Evolutionary conservation across 2,329 filamentous ascomycete genomes (phyloP).

Genomic region (Metarhizium rileyi): DNA sequence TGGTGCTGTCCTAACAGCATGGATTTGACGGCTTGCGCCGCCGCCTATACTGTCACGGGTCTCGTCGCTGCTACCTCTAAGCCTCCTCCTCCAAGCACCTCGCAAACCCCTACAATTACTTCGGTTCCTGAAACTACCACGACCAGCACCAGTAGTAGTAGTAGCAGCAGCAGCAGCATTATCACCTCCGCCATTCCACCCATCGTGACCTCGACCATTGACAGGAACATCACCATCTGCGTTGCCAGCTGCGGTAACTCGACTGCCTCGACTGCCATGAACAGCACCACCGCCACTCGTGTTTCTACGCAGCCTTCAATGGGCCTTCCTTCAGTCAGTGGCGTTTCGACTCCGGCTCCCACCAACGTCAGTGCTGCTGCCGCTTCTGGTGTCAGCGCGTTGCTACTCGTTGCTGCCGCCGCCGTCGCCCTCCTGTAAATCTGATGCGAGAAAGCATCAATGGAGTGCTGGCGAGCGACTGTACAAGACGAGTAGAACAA

Average conservation of each 20-base stretch:
- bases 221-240: slow-evolving; percentile 18
- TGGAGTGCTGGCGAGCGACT: neutral
- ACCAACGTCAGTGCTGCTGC: slow-evolving; percentile 20
- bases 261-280: slow-evolving; percentile 21
- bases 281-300: slow-evolving; percentile 21
- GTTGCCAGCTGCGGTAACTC: slow-evolving; percentile 17
- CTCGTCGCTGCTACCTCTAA: slow-evolving; percentile 28
- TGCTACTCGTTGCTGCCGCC: slow-evolving; percentile 26
- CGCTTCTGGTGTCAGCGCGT: slow-evolving; percentile 23
- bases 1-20: slow-evolving; percentile 52
- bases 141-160: slow-evolving; percentile 6
- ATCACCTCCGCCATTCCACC: too few species aligned
- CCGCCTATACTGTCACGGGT: slow-evolving; percentile 38
- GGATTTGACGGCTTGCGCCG: slow-evolving; percentile 44
- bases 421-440: slow-evolving; percentile 26
- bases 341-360: slow-evolving; percentile 11
- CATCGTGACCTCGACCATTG: slow-evolving; percentile 11
- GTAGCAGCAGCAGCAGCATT: neutral
- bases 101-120: slow-evolving; percentile 18
- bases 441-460: neutral
- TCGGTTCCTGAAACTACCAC: slow-evolving; percentile 16
- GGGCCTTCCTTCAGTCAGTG: slow-evolving; percentile 9
- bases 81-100: slow-evolving; percentile 15
- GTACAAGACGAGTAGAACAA: neutral
- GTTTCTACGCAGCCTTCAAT: slow-evolving; percentile 16